Base-by-base conservation (phyloP, 306 rosid genomes). In the Hippophae gyantsensis region DNA sequence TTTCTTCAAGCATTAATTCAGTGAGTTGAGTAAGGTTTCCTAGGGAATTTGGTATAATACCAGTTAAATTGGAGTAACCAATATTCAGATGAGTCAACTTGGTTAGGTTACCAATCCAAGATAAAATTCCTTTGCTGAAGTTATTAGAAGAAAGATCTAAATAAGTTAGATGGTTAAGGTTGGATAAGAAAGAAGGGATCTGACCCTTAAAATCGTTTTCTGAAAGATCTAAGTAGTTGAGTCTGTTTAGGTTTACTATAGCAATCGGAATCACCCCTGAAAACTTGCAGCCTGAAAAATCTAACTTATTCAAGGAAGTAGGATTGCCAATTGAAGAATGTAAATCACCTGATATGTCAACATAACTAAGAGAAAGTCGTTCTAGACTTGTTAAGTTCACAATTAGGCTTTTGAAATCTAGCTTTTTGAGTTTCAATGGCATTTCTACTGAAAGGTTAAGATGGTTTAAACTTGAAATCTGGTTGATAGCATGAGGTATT, bases 341-440 rank as follows among this genome's bases (percentile, higher is more conserved):
- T 10, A 54, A 5, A 3, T 18, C 5, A 6, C 57, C 25, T n/a
- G 56, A 54, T 10, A 68, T 53, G 26, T 44, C 10, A 7, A 60
- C 18, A 7, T 3, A 44, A 14, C 48, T 6, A 6, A 68, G 72
- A 44, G 6, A 1, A 60, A 68, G 72, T 10, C 0, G 4, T 47
- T 68, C 60, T 5, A 68, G 44, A 23, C 59, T 46, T 0, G 72
- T 68, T 52, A 59, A 53, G 43, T 68, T 68, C 6, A 14, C 56
- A 46, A 41, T 43, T 5, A 65, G 42, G 10, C 55, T 55, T 56
- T 9, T 25, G 6, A 56, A 13, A 52, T 32, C 26, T n/a, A 59
- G 42, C 10, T 48, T n/a, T 1, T 59, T 8, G 12, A 67, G 65
- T n/a, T 38, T n/a, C n/a, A 60, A 53, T 2, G n/a, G 13, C 3